phyloP scores from a whole-genome alignment of 495 filamentous ascomycete genomes.

The Tuber magnatum region DNA sequence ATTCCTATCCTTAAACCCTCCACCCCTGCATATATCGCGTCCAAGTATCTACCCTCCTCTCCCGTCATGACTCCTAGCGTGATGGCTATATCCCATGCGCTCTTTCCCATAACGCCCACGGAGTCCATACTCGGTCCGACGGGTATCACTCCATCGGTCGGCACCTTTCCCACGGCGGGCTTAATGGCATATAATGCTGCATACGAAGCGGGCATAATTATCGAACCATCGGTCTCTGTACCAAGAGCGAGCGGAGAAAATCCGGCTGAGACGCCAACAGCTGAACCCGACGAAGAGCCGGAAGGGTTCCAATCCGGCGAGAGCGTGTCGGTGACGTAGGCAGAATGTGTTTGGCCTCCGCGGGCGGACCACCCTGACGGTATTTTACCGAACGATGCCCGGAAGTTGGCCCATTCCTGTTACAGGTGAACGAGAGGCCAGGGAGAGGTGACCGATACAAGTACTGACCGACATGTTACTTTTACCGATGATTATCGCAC shows the following conservation, averaged over 20 bases:
- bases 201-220: conserved; percentile 43
- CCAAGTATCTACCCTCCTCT: conserved; percentile 20
- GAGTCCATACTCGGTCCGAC: conserved; percentile 40
- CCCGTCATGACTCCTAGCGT: conserved; percentile 37
- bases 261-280: conserved; percentile 46
- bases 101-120: conserved; percentile 43
- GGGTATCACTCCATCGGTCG: conserved; percentile 41
- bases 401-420: conserved; percentile 40
- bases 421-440: not conserved
- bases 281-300: conserved; percentile 50
- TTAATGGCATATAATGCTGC: conserved; percentile 47
- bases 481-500: conserved; percentile 49
- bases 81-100: conserved; percentile 37
- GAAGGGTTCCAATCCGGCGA: conserved; percentile 43
- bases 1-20: conserved; percentile 16
- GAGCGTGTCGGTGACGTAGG: conserved; percentile 44
- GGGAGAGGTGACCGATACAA: not conserved
- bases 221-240: conserved; percentile 48
- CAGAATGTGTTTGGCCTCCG: conserved; percentile 45
- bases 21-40: conserved; percentile 27
- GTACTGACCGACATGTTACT: conserved; percentile 41
- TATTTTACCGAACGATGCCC: conserved; percentile 36
- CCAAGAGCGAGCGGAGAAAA: conserved; percentile 46
- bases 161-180: conserved; percentile 38
- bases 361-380: conserved; percentile 46